Base-by-base conservation (phyloP, 2,329 filamentous ascomycete genomes). In the Aspergillus sojae region DNA sequence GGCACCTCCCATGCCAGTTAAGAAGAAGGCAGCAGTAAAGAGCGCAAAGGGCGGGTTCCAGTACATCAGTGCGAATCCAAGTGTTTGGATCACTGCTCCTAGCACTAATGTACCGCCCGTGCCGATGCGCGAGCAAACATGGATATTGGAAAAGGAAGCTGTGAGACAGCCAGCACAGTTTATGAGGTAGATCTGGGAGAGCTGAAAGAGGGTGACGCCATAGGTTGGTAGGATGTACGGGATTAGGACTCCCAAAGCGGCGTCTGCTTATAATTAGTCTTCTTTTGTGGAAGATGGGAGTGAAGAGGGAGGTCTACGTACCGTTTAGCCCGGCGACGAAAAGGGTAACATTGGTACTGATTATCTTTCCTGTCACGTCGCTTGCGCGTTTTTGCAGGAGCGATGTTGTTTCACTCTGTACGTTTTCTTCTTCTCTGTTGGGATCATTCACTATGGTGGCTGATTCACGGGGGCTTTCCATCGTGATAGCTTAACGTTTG, bases 171-270 rank as follows among this genome's bases (percentile, higher is more conserved):
- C 70, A 21, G 30, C 26, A 46, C 70, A 71, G 58, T 70, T 71
- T 43, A 70, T 55, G 9, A 71, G 63, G 55, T 71, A 71, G 43
- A 70, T 65, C 45, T 65, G 68, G 26, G 70, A 71, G 36, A 71
- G 65, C 34, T 67, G 62, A 21, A 70, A 53, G 11, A 71, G 67
- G 46, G 63, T 61, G 39, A 71, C 63, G 14, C 62, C 19, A 57
- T 68, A 71, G 23, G 65, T 67, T 2, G 67, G 68, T 54, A 65
- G 68, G 28, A 71, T 66, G 46, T 71, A 71, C 12, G 70, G 70
- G 39, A 71, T 70, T 19, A 70, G 59, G 39, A 69, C 67, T 4
- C 70, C 70, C 23, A 66, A 62, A 14, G 66, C 62, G n/a, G 70
- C 67, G 26, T 71, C 70, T 71, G 39, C 14, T 28, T 34, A 28